Evolutionary conservation across 148 eudicot species (phyloP).

Genomic region (Vaccinium corymbosum): DNA sequence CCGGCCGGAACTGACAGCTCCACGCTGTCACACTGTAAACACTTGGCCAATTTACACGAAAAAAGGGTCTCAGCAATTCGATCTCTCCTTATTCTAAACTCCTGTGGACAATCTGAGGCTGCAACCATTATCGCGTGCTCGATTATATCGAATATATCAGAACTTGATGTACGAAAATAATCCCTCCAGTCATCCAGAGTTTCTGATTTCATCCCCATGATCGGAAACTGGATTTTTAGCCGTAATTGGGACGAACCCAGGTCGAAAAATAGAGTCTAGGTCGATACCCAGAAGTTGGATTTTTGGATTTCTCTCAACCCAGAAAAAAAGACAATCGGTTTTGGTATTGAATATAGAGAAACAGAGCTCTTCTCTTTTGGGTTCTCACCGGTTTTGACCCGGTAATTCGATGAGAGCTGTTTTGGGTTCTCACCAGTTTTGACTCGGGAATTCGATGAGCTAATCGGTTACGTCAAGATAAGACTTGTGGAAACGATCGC

Average conservation of each 20-base stretch:
- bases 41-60: conserved; percentile 46
- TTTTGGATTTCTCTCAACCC: conserved; percentile 11
- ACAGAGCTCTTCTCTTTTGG: neutral
- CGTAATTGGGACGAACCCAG: conserved; percentile 34
- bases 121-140: conserved; percentile 77
- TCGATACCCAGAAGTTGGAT: conserved; percentile 37
- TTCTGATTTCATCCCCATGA: conserved; percentile 41
- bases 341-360: neutral
- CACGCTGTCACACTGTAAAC: conserved; percentile 60
- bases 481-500: neutral
- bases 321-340: neutral
- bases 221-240: conserved; percentile 8
- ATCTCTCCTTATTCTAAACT: conserved; percentile 53
- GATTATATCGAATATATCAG: conserved; percentile 72
- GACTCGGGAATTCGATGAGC: conserved; percentile 13
- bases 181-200: conserved; percentile 71
- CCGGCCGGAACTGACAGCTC: conserved; percentile 43
- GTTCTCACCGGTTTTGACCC: neutral
- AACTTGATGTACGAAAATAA: conserved; percentile 50
- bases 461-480: conserved; percentile 13
- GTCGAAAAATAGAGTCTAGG: conserved; percentile 25
- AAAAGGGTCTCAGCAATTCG: conserved; percentile 68
- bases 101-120: conserved; percentile 74
- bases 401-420: neutral
- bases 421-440: conserved; percentile 9